phyloP scores from a whole-genome alignment of 805 yeast genomes.

The Grigorovia yakushimaensis region DNA sequence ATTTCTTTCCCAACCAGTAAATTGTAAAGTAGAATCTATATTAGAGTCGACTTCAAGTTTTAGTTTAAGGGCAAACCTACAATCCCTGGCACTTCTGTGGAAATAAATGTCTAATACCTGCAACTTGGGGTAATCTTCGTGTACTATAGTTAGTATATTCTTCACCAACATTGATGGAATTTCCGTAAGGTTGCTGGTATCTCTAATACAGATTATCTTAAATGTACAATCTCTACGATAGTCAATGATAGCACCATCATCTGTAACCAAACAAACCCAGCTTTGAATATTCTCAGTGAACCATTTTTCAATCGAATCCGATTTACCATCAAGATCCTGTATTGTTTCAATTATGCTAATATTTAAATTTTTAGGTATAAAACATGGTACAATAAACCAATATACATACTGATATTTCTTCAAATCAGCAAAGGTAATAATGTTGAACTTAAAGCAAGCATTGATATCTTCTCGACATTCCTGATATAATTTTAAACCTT shows the following conservation, averaged over 20 bases:
- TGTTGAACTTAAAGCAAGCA: conserved; percentile 29
- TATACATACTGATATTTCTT: conserved; percentile 81
- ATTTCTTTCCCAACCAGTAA: conserved; percentile 89
- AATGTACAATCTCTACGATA: conserved; percentile 8
- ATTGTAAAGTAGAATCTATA: conserved; percentile 27
- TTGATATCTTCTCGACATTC: conserved; percentile 25
- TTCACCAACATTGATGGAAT: conserved; percentile 46
- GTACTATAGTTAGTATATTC: conserved; percentile 44
- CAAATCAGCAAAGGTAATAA: conserved; percentile 75
- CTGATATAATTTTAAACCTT: conserved; percentile 27
- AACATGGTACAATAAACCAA: conserved; percentile 78
- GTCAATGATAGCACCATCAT: conserved; percentile 10
- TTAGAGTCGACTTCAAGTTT: not conserved
- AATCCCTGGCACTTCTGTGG: conserved; percentile 21
- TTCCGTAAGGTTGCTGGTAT: conserved; percentile 27
- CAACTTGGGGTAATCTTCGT: conserved; percentile 26
- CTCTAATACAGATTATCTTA: conserved; percentile 31
- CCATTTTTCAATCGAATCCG: conserved; percentile 10
- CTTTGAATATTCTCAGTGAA: conserved; percentile 10
- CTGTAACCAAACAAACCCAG: conserved; percentile 24
- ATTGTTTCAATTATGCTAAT: conserved; percentile 4
- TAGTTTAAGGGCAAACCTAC: conserved; percentile 3
- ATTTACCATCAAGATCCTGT: not conserved
- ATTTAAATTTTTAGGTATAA: conserved; percentile 25
- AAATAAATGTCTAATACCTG: conserved; percentile 31